These are phyloP conservation scores for Chlorella ohadii DNA, from an alignment of 139 green algal species.

Conservation along the genomic window DNA sequence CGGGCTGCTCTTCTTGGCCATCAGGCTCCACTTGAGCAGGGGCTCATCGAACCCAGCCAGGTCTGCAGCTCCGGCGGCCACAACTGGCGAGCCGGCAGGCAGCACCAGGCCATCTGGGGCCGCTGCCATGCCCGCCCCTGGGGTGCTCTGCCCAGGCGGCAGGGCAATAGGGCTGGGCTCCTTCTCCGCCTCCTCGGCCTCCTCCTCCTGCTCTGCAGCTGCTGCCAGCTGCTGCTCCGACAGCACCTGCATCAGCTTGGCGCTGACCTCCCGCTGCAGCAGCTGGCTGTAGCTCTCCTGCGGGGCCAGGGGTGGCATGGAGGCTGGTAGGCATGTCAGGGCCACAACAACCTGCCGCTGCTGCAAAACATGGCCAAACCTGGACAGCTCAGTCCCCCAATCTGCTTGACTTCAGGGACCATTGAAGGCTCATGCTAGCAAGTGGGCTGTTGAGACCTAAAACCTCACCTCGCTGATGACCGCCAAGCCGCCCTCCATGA, in stretches of 20 bases:
- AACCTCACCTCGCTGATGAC: too few species aligned
- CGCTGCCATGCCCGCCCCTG: neutral
- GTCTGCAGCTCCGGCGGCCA: too few species aligned
- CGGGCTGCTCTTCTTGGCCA: neutral
- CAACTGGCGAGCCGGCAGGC: neutral
- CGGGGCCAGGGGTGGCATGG: neutral
- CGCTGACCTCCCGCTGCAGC: slow-evolving; percentile 11
- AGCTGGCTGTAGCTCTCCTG: slow-evolving; percentile 8
- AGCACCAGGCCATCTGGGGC: neutral
- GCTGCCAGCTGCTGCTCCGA: slow-evolving; percentile 22
- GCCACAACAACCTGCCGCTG: too few species aligned
- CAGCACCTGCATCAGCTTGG: slow-evolving; percentile 28
- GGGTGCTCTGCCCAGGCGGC: neutral
- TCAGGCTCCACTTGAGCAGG: neutral
- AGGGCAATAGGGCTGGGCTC: neutral
- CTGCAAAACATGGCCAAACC: too few species aligned
- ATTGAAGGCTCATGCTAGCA: too few species aligned
- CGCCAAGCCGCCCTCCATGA: neutral
- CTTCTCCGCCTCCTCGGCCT: neutral
- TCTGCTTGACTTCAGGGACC: too few species aligned
- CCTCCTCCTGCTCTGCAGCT: neutral
- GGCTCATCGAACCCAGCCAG: neutral
- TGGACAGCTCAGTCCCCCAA: too few species aligned
- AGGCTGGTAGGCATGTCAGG: too few species aligned
- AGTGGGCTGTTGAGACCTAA: too few species aligned